Conservation (phyloP, 2,329 filamentous ascomycete species). For the Botrytis medusae region DNA sequence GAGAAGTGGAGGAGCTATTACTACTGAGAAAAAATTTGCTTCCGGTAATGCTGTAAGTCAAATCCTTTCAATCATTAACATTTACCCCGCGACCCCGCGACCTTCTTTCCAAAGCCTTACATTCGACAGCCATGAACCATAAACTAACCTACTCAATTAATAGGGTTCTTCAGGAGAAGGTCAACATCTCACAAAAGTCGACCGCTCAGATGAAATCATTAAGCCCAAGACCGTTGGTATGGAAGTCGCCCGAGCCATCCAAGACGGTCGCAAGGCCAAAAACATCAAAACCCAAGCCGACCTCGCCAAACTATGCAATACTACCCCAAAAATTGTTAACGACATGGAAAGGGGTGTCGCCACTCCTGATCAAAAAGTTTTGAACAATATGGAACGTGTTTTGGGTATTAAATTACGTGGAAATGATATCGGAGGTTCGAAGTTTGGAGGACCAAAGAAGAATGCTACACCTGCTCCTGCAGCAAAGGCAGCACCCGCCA, state of each 20-base stretch:
- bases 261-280: slow-evolving; percentile 73
- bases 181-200: slow-evolving; percentile 95
- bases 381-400: slow-evolving; percentile 74
- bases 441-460: slow-evolving; percentile 58
- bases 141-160: slow-evolving; percentile 25
- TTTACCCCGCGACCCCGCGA: slow-evolving; percentile 6
- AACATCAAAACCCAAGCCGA: slow-evolving; percentile 93
- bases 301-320: slow-evolving; percentile 85
- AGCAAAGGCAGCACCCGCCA: slow-evolving; percentile 25
- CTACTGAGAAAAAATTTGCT: slow-evolving; percentile 89
- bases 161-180: slow-evolving; percentile 57
- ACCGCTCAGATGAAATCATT: slow-evolving; percentile 95
- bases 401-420: slow-evolving; percentile 88
- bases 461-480: neutral
- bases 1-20: slow-evolving; percentile 71
- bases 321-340: slow-evolving; percentile 73
- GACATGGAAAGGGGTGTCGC: slow-evolving; percentile 82
- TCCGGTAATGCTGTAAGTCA: slow-evolving; percentile 74
- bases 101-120: neutral
- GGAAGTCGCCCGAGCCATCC: slow-evolving; percentile 79
- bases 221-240: slow-evolving; percentile 90
- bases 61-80: neutral
- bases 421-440: slow-evolving; percentile 78
- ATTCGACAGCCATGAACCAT: neutral
- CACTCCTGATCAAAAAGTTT: slow-evolving; percentile 78